Evolutionary conservation across 768 basidiomycete species (phyloP), one percentile per base, ranked within the genome.

Genomic region (Pleurotus salmoneostramineus): DNA sequence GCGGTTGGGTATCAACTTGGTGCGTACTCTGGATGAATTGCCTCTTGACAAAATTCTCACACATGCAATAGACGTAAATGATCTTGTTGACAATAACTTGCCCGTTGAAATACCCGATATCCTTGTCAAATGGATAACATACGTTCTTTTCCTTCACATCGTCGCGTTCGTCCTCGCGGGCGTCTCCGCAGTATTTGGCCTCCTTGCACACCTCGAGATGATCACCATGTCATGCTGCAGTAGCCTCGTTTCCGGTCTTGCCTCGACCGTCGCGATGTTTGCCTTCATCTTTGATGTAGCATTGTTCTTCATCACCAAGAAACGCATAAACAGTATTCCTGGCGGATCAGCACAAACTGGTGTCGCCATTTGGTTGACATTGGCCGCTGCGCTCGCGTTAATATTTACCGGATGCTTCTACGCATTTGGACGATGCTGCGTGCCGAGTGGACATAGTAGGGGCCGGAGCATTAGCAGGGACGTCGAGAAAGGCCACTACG

Each of bases 271-370:
- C 57, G 81, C 93, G 51, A 77, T 98, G 59, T 66, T 92, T 44
- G 95, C 95, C 4, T 95, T 98, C 72, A 83, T 96, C 35, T 95
- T 98, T 71, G 97, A 99, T 70, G 73, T 98, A 57, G 89, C 83
- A 63, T 75, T 98, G 57, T 98, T 98, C 75, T 93, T 92, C 77
- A 72, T 96, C 57, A 91, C 91, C 57, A 94, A 89, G 66, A 75
- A 89, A 42, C 84, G 95, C 52, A 89, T 99, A 69, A 89, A 91
- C 69, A 63, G 77, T 3, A 86, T 93, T 15, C 44, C 44, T 6
- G 61, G 58, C 31, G 94, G 91, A 5, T 77, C 77, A 0, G 95
- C 96, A 0, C 73, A 77, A n/a, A 88, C 95, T 4, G 95, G 95
- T n/a, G 88, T 81, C 59, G 94, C 90, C 21, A 82, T 95, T 44